Base-by-base conservation (phyloP, 345 rosid genomes). In the Gossypium australe region DNA sequence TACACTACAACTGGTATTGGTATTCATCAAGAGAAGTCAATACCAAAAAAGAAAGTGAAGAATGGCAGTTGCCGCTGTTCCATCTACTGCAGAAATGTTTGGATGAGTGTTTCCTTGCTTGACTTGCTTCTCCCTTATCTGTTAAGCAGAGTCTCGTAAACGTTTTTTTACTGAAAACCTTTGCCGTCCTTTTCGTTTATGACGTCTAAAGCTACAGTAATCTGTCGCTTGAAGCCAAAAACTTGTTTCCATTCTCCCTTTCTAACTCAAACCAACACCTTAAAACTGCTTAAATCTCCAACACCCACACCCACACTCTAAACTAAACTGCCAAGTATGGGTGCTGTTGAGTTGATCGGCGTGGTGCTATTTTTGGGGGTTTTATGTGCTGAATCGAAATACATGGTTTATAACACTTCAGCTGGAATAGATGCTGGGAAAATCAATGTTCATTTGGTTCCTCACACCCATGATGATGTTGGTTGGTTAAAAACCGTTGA, bases 401-500 rank as follows among this genome's bases (percentile, higher is more conserved):
- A 79, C 86, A 90, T 83, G 82, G 89, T 79, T 43, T 95, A 93
- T 79, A 89, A 95, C 84, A 95, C 99, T 73, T 88, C 96, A n/a
- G 87, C 88, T 68, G 77, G 90, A 49, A 81, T 90, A 25, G 97
- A 88, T 68, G 85, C 91, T 3, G 88, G 84, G 65, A 95, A 95
- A 81, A 89, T 95, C 75, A 95, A 95, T 72, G 99, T 93, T 78
- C 99, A 95, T 81, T 78, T 95, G 80, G 99, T 95, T 75, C 85
- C 96, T 81, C 99, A 95, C 75, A 79, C 97, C 12, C 99, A 95
- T 78, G 99, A 90, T 59, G 99, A 95, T 62, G 99, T 95, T 73
- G 99, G 99, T 69, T 93, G 99, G 98, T 79, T 95, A 67, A 95
- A 93, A 88, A 95, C 99, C 3, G 88, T 95, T 82, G 99, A 93